Conservation (phyloP, 768 basidiomycete genomes). For the Termitomyces sp. region DNA sequence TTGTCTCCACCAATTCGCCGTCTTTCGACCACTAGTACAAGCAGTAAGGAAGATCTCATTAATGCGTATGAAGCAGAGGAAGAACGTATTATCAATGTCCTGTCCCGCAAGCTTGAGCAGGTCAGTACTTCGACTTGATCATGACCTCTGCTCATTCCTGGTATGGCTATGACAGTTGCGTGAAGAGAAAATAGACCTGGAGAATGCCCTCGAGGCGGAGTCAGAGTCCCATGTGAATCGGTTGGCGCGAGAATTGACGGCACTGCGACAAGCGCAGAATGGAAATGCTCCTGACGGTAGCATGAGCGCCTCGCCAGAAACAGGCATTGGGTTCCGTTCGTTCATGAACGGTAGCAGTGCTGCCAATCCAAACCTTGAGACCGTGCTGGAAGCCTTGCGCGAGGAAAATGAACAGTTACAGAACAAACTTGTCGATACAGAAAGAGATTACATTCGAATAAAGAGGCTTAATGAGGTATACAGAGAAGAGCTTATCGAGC, state of each 20-base stretch:
- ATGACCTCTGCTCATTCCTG: neutral
- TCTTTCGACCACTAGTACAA: conserved; percentile 47
- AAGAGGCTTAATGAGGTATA: conserved; percentile 78
- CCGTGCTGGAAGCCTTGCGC: conserved; percentile 71
- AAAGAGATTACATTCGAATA: conserved; percentile 72
- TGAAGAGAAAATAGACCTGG: conserved; percentile 80
- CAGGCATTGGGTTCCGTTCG: conserved; percentile 23
- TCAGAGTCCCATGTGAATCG: conserved; percentile 82
- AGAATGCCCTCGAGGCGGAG: conserved; percentile 80
- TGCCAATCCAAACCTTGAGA: conserved; percentile 39
- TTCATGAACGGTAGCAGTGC: conserved; percentile 22
- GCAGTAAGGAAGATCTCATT: conserved; percentile 68
- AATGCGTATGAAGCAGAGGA: conserved; percentile 90
- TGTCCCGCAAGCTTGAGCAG: conserved; percentile 82
- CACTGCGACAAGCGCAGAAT: conserved; percentile 55
- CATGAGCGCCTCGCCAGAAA: conserved; percentile 27
- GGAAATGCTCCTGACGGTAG: conserved; percentile 19
- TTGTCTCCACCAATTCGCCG: conserved; percentile 57
- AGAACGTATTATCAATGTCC: conserved; percentile 78
- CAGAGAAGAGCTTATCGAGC: conserved; percentile 77
- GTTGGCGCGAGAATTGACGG: conserved; percentile 64
- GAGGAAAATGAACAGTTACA: conserved; percentile 76
- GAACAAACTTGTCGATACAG: conserved; percentile 61
- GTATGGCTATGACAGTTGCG: conserved; percentile 43
- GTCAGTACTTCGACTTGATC: conserved; percentile 29